These are phyloP conservation scores for Colletotrichum viniferum DNA, from an alignment of 2,329 filamentous ascomycete species.

Conservation along the genomic window DNA sequence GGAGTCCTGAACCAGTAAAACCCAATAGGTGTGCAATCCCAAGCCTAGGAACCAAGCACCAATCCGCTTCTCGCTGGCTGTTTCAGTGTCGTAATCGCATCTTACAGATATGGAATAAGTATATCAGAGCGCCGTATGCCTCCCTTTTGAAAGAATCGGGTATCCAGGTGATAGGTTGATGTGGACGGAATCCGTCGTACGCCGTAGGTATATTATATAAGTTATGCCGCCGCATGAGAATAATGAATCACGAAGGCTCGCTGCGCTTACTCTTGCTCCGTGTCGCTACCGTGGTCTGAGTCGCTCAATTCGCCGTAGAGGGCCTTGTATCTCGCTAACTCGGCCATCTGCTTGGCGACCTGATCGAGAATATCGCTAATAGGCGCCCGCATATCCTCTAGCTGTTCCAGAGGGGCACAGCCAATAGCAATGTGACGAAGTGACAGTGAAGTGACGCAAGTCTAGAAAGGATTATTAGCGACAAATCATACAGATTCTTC, in stretches of 20 bases:
- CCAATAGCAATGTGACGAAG: constrained; percentile 81
- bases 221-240: constrained; percentile 15
- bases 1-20: neutral
- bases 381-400: constrained; percentile 77
- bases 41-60: neutral
- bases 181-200: constrained; percentile 14
- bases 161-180: constrained; percentile 16
- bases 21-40: neutral
- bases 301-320: constrained; percentile 51
- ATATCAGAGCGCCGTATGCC: constrained; percentile 15
- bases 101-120: constrained; percentile 15
- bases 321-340: constrained; percentile 66
- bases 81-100: constrained; percentile 16
- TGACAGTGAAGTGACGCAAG: constrained; percentile 78
- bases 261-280: constrained; percentile 28
- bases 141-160: constrained; percentile 13
- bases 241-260: constrained; percentile 16
- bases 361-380: constrained; percentile 74
- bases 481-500: too few relatives aligned
- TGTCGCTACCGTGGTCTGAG: constrained; percentile 36
- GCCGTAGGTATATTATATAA: constrained; percentile 22
- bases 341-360: constrained; percentile 64
- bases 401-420: constrained; percentile 61
- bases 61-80: neutral
- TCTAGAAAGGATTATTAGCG: constrained; percentile 53